Conservation (phyloP, 805 yeast species). For the Starmera quercuum region DNA sequence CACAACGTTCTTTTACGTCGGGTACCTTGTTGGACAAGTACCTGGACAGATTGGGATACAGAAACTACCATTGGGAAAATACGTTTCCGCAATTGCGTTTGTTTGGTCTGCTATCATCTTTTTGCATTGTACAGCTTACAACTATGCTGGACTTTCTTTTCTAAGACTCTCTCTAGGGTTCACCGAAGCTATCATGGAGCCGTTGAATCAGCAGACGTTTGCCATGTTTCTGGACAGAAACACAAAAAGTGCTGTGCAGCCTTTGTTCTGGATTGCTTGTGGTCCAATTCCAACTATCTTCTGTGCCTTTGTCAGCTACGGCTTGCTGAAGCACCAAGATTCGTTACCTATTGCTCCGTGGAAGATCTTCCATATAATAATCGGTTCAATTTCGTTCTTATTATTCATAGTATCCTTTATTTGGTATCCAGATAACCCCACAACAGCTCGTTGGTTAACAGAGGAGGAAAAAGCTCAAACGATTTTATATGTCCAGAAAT, state of each 20-base stretch:
- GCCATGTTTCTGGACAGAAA: conserved; percentile 41
- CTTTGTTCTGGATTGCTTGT: conserved; percentile 44
- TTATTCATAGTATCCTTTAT: conserved; percentile 26
- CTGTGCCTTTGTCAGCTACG: conserved; percentile 40
- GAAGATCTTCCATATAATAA: conserved; percentile 48
- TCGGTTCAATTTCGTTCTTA: conserved; percentile 46
- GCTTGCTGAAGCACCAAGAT: conserved; percentile 24
- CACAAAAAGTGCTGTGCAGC: conserved; percentile 45
- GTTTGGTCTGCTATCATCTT: conserved; percentile 41
- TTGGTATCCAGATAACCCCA: conserved; percentile 50
- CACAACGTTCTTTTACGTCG: conserved; percentile 45
- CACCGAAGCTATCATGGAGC: conserved; percentile 37
- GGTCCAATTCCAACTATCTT: conserved; percentile 44
- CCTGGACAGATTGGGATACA: conserved; percentile 37
- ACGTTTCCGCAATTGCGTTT: conserved; percentile 27
- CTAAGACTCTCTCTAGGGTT: conserved; percentile 45
- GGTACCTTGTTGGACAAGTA: conserved; percentile 39
- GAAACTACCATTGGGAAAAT: conserved; percentile 32
- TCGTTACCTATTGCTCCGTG: conserved; percentile 31
- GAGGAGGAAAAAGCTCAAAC: conserved; percentile 44
- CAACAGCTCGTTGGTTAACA: conserved; percentile 39
- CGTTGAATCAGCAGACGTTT: conserved; percentile 38
- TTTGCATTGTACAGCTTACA: conserved; percentile 36
- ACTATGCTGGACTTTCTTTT: conserved; percentile 38
- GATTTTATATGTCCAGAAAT: conserved; percentile 21